These are phyloP conservation scores for Aureobasidium sp. DNA, from an alignment of 2,329 filamentous ascomycete species.

Conservation along the genomic window DNA sequence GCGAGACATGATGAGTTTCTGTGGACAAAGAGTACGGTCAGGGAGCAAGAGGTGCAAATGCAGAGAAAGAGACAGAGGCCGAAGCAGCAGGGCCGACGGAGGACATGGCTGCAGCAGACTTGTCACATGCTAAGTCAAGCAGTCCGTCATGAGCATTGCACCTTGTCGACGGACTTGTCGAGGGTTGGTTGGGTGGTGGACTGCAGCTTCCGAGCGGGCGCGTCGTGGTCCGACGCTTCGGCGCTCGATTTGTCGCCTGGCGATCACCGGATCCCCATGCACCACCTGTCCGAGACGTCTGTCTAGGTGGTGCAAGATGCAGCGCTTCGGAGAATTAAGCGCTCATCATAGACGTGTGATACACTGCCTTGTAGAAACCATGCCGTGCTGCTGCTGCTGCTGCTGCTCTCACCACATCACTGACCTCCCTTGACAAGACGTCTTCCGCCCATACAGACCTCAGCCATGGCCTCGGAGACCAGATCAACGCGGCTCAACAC, in stretches of 20 bases:
- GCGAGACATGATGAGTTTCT: slow-evolving; percentile 27
- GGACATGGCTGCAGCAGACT: slow-evolving; percentile 4
- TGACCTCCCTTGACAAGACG: background rate
- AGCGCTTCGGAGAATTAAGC: slow-evolving; percentile 14
- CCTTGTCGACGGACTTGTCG: background rate
- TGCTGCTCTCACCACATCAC: background rate
- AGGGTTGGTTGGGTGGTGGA: background rate
- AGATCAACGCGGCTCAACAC: slow-evolving; percentile 24
- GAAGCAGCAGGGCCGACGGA: background rate
- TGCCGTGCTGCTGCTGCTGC: background rate
- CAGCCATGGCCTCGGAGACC: background rate
- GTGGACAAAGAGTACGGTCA: background rate
- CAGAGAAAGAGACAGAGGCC: background rate
- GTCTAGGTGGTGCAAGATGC: background rate
- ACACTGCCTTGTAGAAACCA: background rate
- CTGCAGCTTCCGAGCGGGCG: background rate
- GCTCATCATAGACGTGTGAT: background rate
- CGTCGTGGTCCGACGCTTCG: slow-evolving; percentile 11
- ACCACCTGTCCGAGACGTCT: background rate
- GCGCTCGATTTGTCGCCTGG: background rate
- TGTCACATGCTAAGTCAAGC: background rate
- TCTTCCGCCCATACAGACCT: background rate
- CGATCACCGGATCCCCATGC: slow-evolving; percentile 13
- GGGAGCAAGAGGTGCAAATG: background rate
- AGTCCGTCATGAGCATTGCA: background rate